Conservation (phyloP, 176 grass and related monocot species). For the Poa pratensis region DNA sequence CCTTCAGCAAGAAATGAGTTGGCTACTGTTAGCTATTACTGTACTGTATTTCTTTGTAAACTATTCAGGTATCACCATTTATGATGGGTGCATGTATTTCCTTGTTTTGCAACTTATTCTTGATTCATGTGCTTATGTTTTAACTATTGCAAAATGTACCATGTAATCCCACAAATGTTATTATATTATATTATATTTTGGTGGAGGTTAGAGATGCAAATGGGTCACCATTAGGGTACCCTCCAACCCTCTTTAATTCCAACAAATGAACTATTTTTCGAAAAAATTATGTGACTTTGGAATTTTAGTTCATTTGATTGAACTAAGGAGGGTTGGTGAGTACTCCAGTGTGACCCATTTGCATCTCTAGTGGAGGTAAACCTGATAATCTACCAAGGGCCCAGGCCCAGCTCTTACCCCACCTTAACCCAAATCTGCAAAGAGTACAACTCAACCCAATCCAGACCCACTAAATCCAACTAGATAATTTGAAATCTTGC, state of each 20-base stretch:
- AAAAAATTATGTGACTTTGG: too few species aligned
- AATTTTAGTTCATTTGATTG: too few species aligned
- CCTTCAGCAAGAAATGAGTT: conserved; percentile 3
- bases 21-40: conserved; percentile 8
- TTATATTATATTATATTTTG: neutral
- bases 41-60: neutral
- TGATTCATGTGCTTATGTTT: too few species aligned
- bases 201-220: neutral
- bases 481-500: neutral
- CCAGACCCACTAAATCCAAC: neutral
- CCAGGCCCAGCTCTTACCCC: conserved; percentile 3
- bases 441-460: neutral
- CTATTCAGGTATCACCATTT: conserved; percentile 12
- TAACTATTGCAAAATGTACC: too few species aligned
- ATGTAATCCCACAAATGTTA: too few species aligned
- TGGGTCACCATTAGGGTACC: too few species aligned
- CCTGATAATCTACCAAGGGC: neutral
- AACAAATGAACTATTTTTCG: too few species aligned
- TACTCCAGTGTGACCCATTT: too few species aligned
- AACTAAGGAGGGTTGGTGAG: too few species aligned
- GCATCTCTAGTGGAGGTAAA: neutral
- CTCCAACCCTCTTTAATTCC: too few species aligned
- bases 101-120: neutral
- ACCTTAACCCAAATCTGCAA: neutral
- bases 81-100: conserved; percentile 1